Evolutionary conservation across 2,329 filamentous ascomycete species (phyloP).

Genomic region (Dothistroma septosporum): DNA sequence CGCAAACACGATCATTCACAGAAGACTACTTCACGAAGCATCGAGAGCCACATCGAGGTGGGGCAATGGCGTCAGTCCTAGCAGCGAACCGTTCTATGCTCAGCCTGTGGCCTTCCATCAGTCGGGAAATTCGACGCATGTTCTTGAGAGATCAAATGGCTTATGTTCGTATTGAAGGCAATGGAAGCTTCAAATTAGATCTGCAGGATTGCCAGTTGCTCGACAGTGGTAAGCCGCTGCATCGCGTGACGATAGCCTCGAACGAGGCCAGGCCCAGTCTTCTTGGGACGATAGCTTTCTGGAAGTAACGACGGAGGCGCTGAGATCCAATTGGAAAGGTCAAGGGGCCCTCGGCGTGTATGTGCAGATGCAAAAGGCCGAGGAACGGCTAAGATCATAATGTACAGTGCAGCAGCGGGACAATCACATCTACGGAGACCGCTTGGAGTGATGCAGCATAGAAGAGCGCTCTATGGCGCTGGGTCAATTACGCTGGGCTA

Average conservation of each 20-base stretch:
- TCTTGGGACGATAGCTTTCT: not conserved
- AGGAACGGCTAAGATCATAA: not conserved
- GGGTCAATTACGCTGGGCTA: too few relatives aligned
- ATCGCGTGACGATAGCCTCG: not conserved
- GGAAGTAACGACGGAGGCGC: not conserved
- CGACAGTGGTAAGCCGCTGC: constrained; percentile 22
- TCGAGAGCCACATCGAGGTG: not conserved
- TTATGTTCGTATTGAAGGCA: constrained; percentile 20
- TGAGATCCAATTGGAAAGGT: not conserved
- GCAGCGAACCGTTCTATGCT: constrained; percentile 9
- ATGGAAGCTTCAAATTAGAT: constrained; percentile 29
- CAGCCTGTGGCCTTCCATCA: constrained; percentile 14
- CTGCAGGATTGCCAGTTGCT: constrained; percentile 26
- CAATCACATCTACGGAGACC: not conserved
- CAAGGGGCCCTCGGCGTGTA: not conserved
- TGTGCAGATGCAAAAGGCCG: not conserved
- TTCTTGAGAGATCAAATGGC: constrained; percentile 29
- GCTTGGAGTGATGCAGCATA: not conserved
- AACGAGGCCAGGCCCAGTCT: not conserved
- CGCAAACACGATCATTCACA: constrained; percentile 11
- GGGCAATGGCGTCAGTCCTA: not conserved
- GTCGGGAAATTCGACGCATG: constrained; percentile 25
- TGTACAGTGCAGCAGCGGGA: not conserved
- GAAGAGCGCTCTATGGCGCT: not conserved
- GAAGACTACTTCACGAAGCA: constrained; percentile 12